Conservation (phyloP, 2,329 filamentous ascomycete genomes). For the Camillea tinctor region DNA sequence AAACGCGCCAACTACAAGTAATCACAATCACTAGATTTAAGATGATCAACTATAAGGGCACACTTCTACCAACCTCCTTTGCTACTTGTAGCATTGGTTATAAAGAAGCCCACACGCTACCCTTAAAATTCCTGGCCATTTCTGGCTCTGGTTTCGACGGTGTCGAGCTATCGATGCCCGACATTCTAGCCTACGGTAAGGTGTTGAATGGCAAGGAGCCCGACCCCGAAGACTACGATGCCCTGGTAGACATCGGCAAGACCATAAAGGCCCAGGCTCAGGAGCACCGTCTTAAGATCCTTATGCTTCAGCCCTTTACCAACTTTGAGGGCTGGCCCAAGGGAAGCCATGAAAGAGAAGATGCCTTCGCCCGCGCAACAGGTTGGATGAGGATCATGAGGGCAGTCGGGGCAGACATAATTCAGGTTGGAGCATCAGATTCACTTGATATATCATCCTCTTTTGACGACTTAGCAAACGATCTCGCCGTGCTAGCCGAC, state of each 20-base stretch:
- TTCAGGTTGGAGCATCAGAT: conserved; percentile 68
- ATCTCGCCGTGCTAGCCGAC: conserved; percentile 64
- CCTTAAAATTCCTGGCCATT: conserved; percentile 61
- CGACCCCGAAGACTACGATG: conserved; percentile 56
- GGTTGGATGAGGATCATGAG: conserved; percentile 74
- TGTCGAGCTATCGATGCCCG: conserved; percentile 74
- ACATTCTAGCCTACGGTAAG: conserved; percentile 63
- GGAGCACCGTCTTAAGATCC: conserved; percentile 55
- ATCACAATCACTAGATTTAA: background rate
- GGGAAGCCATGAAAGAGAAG: conserved; percentile 54
- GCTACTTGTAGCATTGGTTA: conserved; percentile 34
- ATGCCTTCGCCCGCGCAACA: conserved; percentile 60
- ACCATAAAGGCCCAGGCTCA: conserved; percentile 56
- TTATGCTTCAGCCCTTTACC: conserved; percentile 74
- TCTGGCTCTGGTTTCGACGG: conserved; percentile 58
- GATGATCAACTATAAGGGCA: conserved; percentile 26
- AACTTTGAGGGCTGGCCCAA: conserved; percentile 75
- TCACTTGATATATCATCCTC: conserved; percentile 53
- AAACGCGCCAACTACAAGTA: no score
- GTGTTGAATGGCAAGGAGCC: conserved; percentile 48
- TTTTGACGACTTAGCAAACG: conserved; percentile 51
- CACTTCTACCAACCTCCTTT: conserved; percentile 29
- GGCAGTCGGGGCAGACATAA: conserved; percentile 65
- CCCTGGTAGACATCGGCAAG: conserved; percentile 52
- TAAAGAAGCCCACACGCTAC: conserved; percentile 47